Conservation (phyloP, 352 stramenopile species). For the Pythium phragmitis region DNA sequence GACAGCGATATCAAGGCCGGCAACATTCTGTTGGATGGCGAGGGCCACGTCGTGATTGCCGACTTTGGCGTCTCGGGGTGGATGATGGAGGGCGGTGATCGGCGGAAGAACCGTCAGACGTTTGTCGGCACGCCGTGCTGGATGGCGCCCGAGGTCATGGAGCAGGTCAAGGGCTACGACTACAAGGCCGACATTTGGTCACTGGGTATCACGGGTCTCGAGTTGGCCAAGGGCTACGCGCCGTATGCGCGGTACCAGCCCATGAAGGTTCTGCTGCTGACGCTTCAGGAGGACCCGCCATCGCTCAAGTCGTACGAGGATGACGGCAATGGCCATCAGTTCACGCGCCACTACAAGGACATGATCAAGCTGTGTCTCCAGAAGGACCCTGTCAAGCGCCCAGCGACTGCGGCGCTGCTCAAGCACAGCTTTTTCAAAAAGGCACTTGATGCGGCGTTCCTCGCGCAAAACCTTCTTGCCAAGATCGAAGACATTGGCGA, state of each 20-base stretch:
- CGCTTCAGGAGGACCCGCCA: conserved; percentile 96
- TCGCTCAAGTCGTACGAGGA: conserved; percentile 90
- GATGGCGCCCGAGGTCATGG: conserved; percentile 95
- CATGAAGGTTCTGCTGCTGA: conserved; percentile 98
- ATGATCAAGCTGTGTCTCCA: conserved; percentile 89
- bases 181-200: conserved; percentile 99
- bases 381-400: conserved; percentile 85
- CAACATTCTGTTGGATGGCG: conserved; percentile 95
- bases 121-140: conserved; percentile 98
- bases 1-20: conserved; percentile 96
- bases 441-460: conserved; percentile 63
- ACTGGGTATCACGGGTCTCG: conserved; percentile 98
- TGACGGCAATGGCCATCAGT: conserved; percentile 80
- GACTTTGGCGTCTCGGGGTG: conserved; percentile 99
- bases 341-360: conserved; percentile 86
- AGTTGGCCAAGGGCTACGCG: conserved; percentile 98
- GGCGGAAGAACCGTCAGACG: conserved; percentile 94
- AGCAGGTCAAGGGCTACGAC: conserved; percentile 89
- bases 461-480: conserved; percentile 61
- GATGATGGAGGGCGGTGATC: conserved; percentile 95
- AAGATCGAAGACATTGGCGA: conserved; percentile 89
- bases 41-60: conserved; percentile 95
- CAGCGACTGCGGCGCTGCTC: conserved; percentile 74
- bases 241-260: conserved; percentile 97
- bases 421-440: conserved; percentile 92